Evolutionary conservation across 164 flowering plant species (phyloP).

Genomic region (Kalanchoe fedtschenkoi): DNA sequence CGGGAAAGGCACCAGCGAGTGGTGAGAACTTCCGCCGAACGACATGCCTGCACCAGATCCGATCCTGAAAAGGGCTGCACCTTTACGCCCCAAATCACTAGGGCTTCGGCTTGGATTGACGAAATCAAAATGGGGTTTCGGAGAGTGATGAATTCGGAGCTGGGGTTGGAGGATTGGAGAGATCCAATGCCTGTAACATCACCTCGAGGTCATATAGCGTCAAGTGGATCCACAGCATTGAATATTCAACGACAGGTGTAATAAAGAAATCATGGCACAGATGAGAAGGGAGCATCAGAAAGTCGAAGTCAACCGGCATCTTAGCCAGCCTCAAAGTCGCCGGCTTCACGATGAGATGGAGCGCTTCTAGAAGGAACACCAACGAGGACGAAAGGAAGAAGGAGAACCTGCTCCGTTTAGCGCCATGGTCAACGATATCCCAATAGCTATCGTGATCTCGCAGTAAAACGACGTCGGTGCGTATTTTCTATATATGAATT

Average conservation of each 20-base stretch:
- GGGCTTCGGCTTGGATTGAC: background rate
- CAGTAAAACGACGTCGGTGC: background rate
- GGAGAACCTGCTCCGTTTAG: too few relatives aligned
- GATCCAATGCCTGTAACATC: background rate
- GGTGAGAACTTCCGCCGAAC: constrained; percentile 1
- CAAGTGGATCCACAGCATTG: background rate
- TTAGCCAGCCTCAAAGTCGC: background rate
- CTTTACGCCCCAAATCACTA: background rate
- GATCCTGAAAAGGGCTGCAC: background rate
- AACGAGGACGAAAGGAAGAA: background rate
- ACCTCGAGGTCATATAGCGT: background rate
- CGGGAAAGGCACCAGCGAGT: constrained; percentile 34
- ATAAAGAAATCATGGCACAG: background rate
- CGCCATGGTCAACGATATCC: background rate
- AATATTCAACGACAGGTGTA: background rate
- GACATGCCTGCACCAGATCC: constrained; percentile 1
- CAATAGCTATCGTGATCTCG: background rate
- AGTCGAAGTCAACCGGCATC: background rate
- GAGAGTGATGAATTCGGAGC: background rate
- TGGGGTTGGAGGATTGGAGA: background rate
- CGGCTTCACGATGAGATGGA: background rate
- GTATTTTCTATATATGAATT: too few relatives aligned
- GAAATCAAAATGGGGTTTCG: background rate
- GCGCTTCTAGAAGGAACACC: constrained; percentile 1
- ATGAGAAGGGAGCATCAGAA: background rate